Conservation (phyloP, 1,284 basidiomycete species). For the Ganoderma lingzhi region DNA sequence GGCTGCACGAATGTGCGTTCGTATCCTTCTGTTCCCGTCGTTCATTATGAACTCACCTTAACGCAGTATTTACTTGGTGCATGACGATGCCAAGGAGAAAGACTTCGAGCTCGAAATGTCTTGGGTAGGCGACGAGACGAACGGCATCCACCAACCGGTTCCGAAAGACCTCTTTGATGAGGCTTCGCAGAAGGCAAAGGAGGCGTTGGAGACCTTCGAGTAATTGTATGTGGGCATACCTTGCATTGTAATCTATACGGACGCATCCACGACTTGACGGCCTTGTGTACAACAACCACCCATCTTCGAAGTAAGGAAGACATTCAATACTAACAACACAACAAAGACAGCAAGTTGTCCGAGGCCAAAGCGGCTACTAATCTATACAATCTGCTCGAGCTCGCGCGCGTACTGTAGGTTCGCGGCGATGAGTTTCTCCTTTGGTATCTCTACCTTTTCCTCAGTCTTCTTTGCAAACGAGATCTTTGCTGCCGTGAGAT, state of each 20-base stretch:
- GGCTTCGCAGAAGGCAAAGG: conserved; percentile 91
- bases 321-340: conserved; percentile 23
- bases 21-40: not conserved
- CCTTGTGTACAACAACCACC: conserved; percentile 9
- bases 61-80: conserved; percentile 92
- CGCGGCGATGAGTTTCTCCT: conserved; percentile 79
- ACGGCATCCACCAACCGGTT: conserved; percentile 82
- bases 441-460: conserved; percentile 83
- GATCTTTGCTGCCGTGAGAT: conserved; percentile 66
- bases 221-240: conserved; percentile 51
- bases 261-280: conserved; percentile 25
- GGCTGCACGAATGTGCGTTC: conserved; percentile 91
- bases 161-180: conserved; percentile 87
- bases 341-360: conserved; percentile 27
- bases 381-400: conserved; percentile 88
- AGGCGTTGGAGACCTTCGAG: conserved; percentile 90
- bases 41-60: not conserved
- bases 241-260: conserved; percentile 34
- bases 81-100: conserved; percentile 98
- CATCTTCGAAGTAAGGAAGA: not conserved
- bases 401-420: conserved; percentile 84
- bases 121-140: conserved; percentile 93
- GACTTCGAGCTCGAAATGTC: conserved; percentile 98
- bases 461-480: conserved; percentile 76
- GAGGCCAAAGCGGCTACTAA: conserved; percentile 15